Conservation (phyloP, 2,329 filamentous ascomycete genomes). For the Leptographium galeiforme region DNA sequence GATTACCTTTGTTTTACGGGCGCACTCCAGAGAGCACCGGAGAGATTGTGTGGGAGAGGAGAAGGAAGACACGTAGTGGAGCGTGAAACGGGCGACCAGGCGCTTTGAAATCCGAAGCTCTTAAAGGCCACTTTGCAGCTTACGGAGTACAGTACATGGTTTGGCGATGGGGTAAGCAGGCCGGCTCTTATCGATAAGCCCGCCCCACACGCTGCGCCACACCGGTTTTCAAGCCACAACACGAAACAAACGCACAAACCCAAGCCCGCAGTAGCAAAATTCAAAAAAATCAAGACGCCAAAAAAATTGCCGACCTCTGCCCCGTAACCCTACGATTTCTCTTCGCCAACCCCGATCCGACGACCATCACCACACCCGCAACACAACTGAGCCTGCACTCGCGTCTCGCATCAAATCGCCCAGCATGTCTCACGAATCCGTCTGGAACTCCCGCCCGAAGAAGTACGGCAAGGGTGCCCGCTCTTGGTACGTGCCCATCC, state of each 20-base stretch:
- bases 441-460: conserved; percentile 98
- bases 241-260: conserved; percentile 13
- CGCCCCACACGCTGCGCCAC: neutral
- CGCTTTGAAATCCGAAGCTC: neutral
- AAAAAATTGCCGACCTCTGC: conserved; percentile 3
- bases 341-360: neutral
- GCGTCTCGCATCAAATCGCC: conserved; percentile 17
- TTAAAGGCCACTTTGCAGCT: conserved; percentile 11
- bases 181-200: conserved; percentile 7
- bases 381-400: neutral
- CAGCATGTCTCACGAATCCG: conserved; percentile 70
- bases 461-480: conserved; percentile 95
- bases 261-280: conserved; percentile 4
- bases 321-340: neutral
- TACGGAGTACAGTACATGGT: too few relatives aligned
- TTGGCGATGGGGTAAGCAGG: neutral
- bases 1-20: neutral
- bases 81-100: too few relatives aligned
- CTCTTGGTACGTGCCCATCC: conserved; percentile 52
- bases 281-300: conserved; percentile 4
- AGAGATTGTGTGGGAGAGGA: neutral
- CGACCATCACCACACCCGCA: conserved; percentile 2
- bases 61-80: neutral
- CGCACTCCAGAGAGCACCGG: neutral
- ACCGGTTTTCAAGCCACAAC: conserved; percentile 4